Percentiles rank a stretch among this genome's conserved stretches.
These are phyloP conservation scores for Monosporascus sp. DNA, from an alignment of 2,329 filamentous ascomycete species.

Conservation along the genomic window DNA sequence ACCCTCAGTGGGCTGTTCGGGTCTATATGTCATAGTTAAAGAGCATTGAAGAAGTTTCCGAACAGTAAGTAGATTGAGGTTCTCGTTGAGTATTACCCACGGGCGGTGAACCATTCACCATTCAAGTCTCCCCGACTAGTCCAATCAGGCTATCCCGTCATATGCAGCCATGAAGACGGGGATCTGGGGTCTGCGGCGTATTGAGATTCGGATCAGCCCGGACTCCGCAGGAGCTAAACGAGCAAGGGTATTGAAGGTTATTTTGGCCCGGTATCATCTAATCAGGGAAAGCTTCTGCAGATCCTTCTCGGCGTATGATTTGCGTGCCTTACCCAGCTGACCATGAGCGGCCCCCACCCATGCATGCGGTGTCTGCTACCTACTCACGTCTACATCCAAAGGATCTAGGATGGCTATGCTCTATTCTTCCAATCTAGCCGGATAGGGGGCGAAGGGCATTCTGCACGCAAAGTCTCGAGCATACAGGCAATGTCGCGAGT, in stretches of 20 bases:
- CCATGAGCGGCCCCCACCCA: neutral
- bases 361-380: neutral
- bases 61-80: no score
- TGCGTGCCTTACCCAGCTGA: neutral
- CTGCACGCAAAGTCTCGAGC: neutral
- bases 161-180: neutral
- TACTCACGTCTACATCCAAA: neutral
- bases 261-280: neutral
- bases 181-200: neutral
- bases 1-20: no score
- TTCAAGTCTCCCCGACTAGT: neutral
- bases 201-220: neutral
- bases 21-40: no score
- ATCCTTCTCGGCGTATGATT: neutral
- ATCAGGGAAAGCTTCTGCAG: neutral
- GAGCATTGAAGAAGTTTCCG: no score
- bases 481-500: neutral
- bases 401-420: neutral
- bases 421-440: no score
- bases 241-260: neutral
- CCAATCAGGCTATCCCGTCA: neutral
- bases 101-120: neutral
- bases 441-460: no score
- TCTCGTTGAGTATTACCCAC: no score
- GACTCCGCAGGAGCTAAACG: neutral